Conservation (phyloP, 495 filamentous ascomycete genomes). For the Penicillium argentinense region DNA sequence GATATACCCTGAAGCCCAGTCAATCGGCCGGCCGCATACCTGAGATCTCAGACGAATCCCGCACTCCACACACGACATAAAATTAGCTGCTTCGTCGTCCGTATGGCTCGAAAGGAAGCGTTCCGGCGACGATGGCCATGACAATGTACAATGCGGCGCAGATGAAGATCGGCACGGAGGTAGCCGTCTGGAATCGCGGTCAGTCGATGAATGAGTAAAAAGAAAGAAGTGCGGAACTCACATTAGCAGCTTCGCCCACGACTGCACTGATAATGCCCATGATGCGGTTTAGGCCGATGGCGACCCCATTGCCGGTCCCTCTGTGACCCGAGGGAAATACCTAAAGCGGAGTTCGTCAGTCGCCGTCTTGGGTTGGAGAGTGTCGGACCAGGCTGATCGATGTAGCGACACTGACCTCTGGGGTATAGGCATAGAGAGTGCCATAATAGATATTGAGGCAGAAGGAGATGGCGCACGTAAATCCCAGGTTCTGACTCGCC, state of each 20-base stretch:
- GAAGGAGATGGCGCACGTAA: constrained; percentile 66
- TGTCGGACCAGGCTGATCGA: too few relatives aligned
- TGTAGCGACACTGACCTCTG: constrained; percentile 42
- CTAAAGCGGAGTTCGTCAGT: too few relatives aligned
- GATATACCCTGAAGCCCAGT: too few relatives aligned
- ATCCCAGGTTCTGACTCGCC: constrained; percentile 59
- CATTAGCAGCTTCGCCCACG: constrained; percentile 57
- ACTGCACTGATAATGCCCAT: constrained; percentile 73
- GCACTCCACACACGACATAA: too few relatives aligned
- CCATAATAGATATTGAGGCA: constrained; percentile 72
- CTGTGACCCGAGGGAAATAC: constrained; percentile 64
- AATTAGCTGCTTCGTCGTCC: constrained; percentile 65
- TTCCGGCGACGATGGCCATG: constrained; percentile 58
- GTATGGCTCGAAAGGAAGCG: constrained; percentile 73
- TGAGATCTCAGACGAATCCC: too few relatives aligned
- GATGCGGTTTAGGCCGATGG: constrained; percentile 65
- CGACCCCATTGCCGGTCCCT: constrained; percentile 69
- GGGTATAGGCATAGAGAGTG: constrained; percentile 64
- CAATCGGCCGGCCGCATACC: too few relatives aligned
- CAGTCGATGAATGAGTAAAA: neutral
- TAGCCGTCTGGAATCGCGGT: constrained; percentile 38
- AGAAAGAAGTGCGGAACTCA: constrained; percentile 10
- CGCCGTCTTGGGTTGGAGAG: too few relatives aligned
- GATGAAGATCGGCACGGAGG: constrained; percentile 65
- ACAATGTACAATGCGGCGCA: constrained; percentile 65